Percentiles rank a stretch among this genome's conserved stretches.
These are phyloP conservation scores for Aspergillus japonicus DNA, from an alignment of 2,329 filamentous ascomycete genomes.

Conservation along the genomic window DNA sequence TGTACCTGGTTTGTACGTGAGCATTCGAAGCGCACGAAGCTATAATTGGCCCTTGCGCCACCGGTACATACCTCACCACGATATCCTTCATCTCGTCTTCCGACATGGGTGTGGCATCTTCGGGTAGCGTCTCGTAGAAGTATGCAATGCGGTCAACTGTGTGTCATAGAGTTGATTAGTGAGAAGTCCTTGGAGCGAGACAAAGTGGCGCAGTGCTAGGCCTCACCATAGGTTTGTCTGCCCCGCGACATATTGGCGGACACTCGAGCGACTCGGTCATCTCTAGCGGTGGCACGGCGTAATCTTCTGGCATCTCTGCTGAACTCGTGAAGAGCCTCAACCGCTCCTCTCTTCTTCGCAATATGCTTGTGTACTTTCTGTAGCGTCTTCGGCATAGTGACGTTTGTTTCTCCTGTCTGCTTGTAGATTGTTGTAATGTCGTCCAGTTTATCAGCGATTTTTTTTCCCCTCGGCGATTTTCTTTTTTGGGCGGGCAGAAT, in stretches of 20 bases:
- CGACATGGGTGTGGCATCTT: constrained; percentile 32
- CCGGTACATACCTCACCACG: constrained; percentile 56
- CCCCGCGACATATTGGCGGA: constrained; percentile 68
- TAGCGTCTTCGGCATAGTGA: constrained; percentile 70
- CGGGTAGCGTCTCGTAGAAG: constrained; percentile 64
- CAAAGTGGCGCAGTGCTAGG: constrained; percentile 24
- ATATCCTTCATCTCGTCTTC: constrained; percentile 47
- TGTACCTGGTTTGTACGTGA: constrained; percentile 29
- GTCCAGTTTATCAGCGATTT: background rate
- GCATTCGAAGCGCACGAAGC: background rate
- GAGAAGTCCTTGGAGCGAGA: background rate
- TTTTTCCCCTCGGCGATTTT: constrained; percentile 20
- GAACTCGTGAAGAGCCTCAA: constrained; percentile 78
- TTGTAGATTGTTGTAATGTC: background rate
- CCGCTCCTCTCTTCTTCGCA: constrained; percentile 76
- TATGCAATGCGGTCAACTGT: constrained; percentile 67
- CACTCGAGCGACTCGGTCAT: constrained; percentile 76
- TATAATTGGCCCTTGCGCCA: background rate
- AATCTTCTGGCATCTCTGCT: constrained; percentile 82
- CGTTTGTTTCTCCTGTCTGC: background rate
- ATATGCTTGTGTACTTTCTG: constrained; percentile 87
- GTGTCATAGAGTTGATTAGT: background rate
- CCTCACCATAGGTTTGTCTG: constrained; percentile 69
- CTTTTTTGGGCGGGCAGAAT: constrained; percentile 33
- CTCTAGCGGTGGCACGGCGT: constrained; percentile 73